Conservation (phyloP, 768 basidiomycete genomes). For the Amanita subjunquillea region DNA sequence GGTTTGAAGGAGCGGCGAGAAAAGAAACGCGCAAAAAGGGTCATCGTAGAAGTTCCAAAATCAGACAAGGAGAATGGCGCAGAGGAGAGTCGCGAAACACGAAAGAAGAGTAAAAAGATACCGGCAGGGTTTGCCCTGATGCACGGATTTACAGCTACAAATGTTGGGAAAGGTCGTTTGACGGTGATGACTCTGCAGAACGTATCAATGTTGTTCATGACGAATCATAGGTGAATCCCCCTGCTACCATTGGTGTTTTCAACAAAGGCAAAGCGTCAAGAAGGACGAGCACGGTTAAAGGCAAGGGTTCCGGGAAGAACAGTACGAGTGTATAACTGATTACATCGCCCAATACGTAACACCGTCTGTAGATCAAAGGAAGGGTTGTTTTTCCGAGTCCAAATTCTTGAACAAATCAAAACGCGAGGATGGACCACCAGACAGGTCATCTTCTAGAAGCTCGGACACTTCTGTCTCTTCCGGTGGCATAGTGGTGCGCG, state of each 20-base stretch:
- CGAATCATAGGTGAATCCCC: conserved; percentile 29
- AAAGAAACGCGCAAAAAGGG: conserved; percentile 47
- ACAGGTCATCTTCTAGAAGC: background rate
- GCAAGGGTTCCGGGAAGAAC: conserved; percentile 14
- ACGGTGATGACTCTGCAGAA: conserved; percentile 31
- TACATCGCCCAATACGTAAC: background rate
- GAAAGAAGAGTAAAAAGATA: conserved; percentile 20
- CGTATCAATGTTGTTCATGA: background rate
- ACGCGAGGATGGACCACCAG: background rate
- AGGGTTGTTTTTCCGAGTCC: conserved; percentile 32
- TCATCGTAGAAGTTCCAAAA: conserved; percentile 30
- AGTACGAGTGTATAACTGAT: conserved; percentile 7
- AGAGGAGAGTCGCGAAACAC: conserved; percentile 9
- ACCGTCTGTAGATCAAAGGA: background rate
- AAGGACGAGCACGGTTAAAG: conserved; percentile 20
- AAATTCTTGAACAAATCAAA: conserved; percentile 27
- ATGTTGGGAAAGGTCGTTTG: conserved; percentile 49
- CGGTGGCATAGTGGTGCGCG: background rate
- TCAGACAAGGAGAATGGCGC: conserved; percentile 13
- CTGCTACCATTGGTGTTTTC: conserved; percentile 44
- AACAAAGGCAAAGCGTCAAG: conserved; percentile 55
- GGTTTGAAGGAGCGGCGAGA: conserved; percentile 59
- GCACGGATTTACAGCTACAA: conserved; percentile 56
- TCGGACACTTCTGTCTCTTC: background rate
- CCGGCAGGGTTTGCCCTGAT: conserved; percentile 50